A percentile compares a stretch with the other conserved stretches of the same genome.
phyloP scores from a whole-genome alignment of 2,329 filamentous ascomycete genomes.

The Monilinia aucupariae region DNA sequence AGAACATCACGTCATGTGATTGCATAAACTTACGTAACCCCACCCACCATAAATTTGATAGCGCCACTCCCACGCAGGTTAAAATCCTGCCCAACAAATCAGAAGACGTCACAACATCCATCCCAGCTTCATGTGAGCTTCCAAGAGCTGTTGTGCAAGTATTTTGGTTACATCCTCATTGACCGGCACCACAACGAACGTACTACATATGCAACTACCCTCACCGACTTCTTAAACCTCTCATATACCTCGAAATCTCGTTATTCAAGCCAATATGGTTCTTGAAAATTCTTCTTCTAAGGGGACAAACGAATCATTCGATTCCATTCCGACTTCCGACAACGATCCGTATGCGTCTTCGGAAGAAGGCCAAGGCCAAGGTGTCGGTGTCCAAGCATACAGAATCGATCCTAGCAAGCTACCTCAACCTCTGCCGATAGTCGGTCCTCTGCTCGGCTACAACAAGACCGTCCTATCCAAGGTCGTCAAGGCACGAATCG shows the following conservation, averaged over 20 bases:
- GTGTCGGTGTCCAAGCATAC: neutral
- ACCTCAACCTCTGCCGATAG: conserved; percentile 28
- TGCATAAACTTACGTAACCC: too few relatives aligned
- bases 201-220: conserved; percentile 4
- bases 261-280: conserved; percentile 23
- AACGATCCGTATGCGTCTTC: conserved; percentile 28
- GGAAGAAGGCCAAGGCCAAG: neutral
- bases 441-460: conserved; percentile 28
- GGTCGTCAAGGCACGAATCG: neutral
- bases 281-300: conserved; percentile 26
- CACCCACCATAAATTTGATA: conserved; percentile 4
- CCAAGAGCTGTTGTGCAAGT: conserved; percentile 1
- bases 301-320: conserved; percentile 20
- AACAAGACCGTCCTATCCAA: conserved; percentile 17
- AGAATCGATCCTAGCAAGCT: conserved; percentile 20
- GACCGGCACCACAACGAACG: neutral
- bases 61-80: neutral
- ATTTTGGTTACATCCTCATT: conserved; percentile 2
- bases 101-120: conserved; percentile 8
- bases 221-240: conserved; percentile 17
- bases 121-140: neutral
- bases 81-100: conserved; percentile 3
- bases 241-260: neutral
- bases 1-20: neutral
- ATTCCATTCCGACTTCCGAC: conserved; percentile 29